phyloP scores from a whole-genome alignment of 768 basidiomycete genomes.

The Serendipita sp. region DNA sequence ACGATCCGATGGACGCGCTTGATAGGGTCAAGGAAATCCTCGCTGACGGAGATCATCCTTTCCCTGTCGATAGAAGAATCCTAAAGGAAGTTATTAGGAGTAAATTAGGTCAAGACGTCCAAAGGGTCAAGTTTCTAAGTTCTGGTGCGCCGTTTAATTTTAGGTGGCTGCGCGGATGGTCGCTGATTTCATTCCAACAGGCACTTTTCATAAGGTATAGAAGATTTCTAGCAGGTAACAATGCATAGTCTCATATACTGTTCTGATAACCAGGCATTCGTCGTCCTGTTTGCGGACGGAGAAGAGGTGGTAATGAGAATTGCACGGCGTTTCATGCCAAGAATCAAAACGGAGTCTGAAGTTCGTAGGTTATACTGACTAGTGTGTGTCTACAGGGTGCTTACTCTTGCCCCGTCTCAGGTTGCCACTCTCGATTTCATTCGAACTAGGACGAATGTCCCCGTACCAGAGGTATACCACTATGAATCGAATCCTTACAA shows the following conservation, averaged over 20 bases:
- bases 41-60: slow-evolving; percentile 45
- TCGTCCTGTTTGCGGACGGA: slow-evolving; percentile 46
- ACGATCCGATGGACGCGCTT: background rate
- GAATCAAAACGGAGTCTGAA: slow-evolving; percentile 75
- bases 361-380: slow-evolving; percentile 9
- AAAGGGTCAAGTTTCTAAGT: slow-evolving; percentile 54
- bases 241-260: slow-evolving; percentile 1
- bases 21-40: slow-evolving; percentile 29
- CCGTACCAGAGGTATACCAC: slow-evolving; percentile 59
- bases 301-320: slow-evolving; percentile 58
- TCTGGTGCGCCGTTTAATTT: slow-evolving; percentile 34
- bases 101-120: slow-evolving; percentile 48
- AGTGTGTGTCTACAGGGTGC: background rate
- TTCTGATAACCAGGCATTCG: slow-evolving; percentile 42
- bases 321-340: slow-evolving; percentile 72
- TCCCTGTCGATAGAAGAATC: slow-evolving; percentile 58
- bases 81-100: slow-evolving; percentile 65
- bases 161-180: slow-evolving; percentile 9
- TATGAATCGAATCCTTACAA: slow-evolving; percentile 77
- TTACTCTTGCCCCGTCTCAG: slow-evolving; percentile 1
- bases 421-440: slow-evolving; percentile 75
- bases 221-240: slow-evolving; percentile 10
- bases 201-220: slow-evolving; percentile 69
- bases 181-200: slow-evolving; percentile 22
- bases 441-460: slow-evolving; percentile 49